Base-by-base conservation (phyloP, 225 moss, liverwort and hornwort species). In the Antitrichia curtipendula region DNA sequence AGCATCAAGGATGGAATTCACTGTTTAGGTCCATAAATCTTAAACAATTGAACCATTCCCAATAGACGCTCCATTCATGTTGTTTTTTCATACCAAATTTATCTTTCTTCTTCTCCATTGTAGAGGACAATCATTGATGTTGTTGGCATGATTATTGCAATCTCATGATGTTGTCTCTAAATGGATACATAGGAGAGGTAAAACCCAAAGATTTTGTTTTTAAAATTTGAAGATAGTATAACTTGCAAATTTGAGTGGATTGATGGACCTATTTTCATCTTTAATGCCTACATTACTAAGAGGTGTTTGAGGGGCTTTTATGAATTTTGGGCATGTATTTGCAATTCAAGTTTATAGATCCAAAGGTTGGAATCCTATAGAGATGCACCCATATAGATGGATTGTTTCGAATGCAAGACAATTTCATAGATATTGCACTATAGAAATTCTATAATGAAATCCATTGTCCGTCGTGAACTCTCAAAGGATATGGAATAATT, bases 11-110 rank as follows among this genome's bases (percentile, higher is more conserved):
- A 59, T 27, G 27, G 25, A 38, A 68, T 13, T 68, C 2, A 7
- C 9, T 2, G 13, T 22, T 13, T 23, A 0, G 36, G n/a, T n/a
- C n/a, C n/a, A n/a, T n/a, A n/a, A n/a, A n/a, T n/a, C 13, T 23
- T 12, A 23, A 4, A 41, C 14, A 40, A 14, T 14, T 40, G 24
- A 40, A 4, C 8, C 8, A 14, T 40, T 69, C 2, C 3, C 8
- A 70, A 70, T 3, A 41, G 0, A 41, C 0, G 0, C 15, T 15
- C 8, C 3, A 27, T 41, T 27, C 5, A 27, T 1, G 1, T 2
- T 1, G 4, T 1, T 21, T 4, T 21, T 66, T 21, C 0, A n/a
- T 0, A n/a, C 4, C 1, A 5, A 19, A 1, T 9, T 41, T 41
- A 70, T 13, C 9, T 3, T 41, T 70, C 2, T 66, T 66, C 7